phyloP scores from a whole-genome alignment of 192 early-diverging fungal species.

The Thamnidium elegans region DNA sequence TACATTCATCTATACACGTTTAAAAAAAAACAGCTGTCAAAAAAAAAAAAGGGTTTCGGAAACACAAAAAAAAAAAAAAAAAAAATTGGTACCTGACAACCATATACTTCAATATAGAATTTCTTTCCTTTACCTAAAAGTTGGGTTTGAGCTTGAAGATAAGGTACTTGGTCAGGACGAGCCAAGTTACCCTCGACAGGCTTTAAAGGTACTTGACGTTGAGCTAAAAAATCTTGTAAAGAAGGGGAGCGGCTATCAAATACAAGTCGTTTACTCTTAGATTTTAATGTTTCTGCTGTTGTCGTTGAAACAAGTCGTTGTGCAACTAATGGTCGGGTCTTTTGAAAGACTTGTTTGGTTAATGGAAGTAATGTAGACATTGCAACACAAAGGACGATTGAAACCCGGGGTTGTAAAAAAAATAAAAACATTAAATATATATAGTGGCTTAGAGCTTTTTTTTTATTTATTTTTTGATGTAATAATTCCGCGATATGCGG shows the following conservation, averaged over 20 bases:
- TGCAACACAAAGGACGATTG: no score
- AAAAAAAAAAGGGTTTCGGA: neutral
- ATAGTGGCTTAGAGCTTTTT: no score
- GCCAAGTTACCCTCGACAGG: neutral
- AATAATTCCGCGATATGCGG: no score
- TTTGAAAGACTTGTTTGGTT: no score
- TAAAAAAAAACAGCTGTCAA: neutral
- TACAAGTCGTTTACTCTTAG: constrained; percentile 37
- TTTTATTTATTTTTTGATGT: no score
- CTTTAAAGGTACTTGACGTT: constrained; percentile 16
- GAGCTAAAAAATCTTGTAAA: constrained; percentile 42
- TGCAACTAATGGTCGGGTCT: neutral
- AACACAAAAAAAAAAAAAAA: no score
- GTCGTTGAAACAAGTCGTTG: neutral
- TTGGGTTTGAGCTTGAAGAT: constrained; percentile 37
- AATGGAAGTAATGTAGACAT: no score
- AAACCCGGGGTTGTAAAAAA: no score
- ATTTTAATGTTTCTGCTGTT: neutral
- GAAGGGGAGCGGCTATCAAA: constrained; percentile 49
- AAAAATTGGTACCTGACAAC: constrained; percentile 55
- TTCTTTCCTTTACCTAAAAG: constrained; percentile 58
- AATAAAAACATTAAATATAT: no score
- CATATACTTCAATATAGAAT: constrained; percentile 77
- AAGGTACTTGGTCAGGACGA: constrained; percentile 38
- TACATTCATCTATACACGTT: constrained; percentile 61